Percentiles rank a stretch among this genome's conserved stretches.
These are phyloP conservation scores for Ceratobasidium sp. DNA, from an alignment of 1,284 basidiomycete species.

Conservation along the genomic window DNA sequence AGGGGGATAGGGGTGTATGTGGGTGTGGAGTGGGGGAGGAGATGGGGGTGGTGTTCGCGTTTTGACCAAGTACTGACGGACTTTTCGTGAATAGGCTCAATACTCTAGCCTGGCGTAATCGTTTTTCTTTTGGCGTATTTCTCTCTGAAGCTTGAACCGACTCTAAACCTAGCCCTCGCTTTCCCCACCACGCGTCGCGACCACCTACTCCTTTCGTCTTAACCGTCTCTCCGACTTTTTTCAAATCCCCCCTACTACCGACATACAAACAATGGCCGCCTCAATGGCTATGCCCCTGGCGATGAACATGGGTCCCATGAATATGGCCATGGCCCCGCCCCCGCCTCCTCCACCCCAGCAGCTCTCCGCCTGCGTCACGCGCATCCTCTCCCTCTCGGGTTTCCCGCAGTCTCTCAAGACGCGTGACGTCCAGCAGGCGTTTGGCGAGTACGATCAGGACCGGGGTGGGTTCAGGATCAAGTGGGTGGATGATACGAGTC, in stretches of 20 bases:
- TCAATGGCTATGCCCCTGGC: slow-evolving; percentile 38
- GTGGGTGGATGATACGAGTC: slow-evolving; percentile 97
- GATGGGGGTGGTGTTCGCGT: not conserved
- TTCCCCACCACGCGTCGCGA: slow-evolving; percentile 13
- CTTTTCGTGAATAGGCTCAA: slow-evolving; percentile 9
- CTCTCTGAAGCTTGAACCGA: slow-evolving; percentile 20
- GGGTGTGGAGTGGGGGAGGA: not conserved
- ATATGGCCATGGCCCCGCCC: slow-evolving; percentile 43
- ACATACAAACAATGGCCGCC: slow-evolving; percentile 21
- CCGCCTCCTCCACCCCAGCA: slow-evolving; percentile 55
- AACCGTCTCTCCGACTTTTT: slow-evolving; percentile 13
- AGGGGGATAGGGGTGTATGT: not conserved
- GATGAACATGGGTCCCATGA: slow-evolving; percentile 43
- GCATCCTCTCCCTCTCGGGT: slow-evolving; percentile 91
- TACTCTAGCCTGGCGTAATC: slow-evolving; percentile 39
- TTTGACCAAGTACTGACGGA: not conserved
- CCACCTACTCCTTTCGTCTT: slow-evolving; percentile 5
- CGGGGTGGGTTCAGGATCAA: slow-evolving; percentile 98
- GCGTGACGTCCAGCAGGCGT: slow-evolving; percentile 92
- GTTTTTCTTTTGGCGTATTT: not conserved
- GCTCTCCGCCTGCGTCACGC: slow-evolving; percentile 93
- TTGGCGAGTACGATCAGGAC: slow-evolving; percentile 88
- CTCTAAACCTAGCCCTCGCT: slow-evolving; percentile 36
- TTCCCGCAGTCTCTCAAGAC: slow-evolving; percentile 98
- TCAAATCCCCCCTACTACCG: not conserved